Percentiles rank a stretch among this genome's conserved stretches.
Evolutionary conservation across 257 asterid species (phyloP).

Genomic region (Scutellaria baicalensis): DNA sequence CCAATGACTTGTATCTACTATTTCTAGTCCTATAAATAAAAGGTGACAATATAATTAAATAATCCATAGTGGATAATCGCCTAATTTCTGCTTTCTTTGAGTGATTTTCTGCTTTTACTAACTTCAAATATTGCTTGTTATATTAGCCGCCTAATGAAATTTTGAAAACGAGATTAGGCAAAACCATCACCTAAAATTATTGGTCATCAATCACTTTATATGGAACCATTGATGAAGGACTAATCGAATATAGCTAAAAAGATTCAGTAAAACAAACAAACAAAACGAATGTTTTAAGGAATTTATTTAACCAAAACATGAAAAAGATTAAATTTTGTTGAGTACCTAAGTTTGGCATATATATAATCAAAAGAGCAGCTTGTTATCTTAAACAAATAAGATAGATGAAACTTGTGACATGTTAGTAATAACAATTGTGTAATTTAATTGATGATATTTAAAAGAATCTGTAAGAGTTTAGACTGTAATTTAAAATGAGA

Average conservation of each 20-base stretch:
- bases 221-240: not conserved
- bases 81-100: constrained; percentile 6
- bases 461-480: too few relatives aligned
- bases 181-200: not conserved
- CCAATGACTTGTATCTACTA: not conserved
- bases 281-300: not conserved
- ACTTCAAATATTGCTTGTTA: not conserved
- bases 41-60: not conserved
- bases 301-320: not conserved
- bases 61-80: not conserved
- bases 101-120: constrained; percentile 5
- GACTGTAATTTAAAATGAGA: too few relatives aligned
- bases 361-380: too few relatives aligned
- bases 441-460: too few relatives aligned
- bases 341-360: too few relatives aligned
- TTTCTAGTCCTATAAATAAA: not conserved
- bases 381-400: too few relatives aligned
- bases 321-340: too few relatives aligned
- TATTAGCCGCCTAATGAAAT: constrained; percentile 8
- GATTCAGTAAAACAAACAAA: not conserved
- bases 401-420: too few relatives aligned
- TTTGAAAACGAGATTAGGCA: constrained; percentile 1
- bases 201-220: not conserved
- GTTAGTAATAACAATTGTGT: too few relatives aligned
- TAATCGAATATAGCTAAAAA: not conserved